Evolutionary conservation across 139 green algal species (phyloP), one percentile per base, ranked within the genome.

Genomic region (Haematococcus sp.): DNA sequence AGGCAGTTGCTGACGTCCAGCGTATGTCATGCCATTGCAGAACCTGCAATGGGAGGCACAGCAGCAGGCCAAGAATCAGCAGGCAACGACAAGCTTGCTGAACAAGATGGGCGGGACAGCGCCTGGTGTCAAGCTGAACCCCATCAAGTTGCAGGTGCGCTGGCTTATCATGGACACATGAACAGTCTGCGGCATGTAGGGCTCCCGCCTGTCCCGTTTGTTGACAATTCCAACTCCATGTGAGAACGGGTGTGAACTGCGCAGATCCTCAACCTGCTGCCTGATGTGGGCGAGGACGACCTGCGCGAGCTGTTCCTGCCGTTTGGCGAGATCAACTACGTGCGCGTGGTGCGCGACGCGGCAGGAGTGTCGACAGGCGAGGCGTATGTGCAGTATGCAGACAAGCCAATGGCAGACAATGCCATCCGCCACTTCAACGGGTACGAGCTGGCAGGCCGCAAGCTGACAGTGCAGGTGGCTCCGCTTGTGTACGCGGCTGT

Each of bases 41-140:
- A 98, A 98, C 78, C 63, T 98, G 58, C 91, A 92, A 28, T 98
- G 94, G 94, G 92, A 98, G 70, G 89, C 87, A 0, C 87, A 94
- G 83, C 81, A 91, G 75, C 75, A 80, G 33, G 80, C 86, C 20
- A 89, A 94, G 63, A 82, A 74, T 51, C 78, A 86, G 69, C 60
- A 63, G n/a, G 76, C 78, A 52, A 73, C 69, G 31, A 56, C 32
- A 22, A 30, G 33, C 3, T 25, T 83, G 63, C 74, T 79, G 7
- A 67, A 11, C 4, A 52, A 28, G 3, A 60, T 78, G 13, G 76
- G 76, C 43, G 73, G 71, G 4, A 66, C 31, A 5, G 34, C 64
- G 1, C 23, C 70, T 31, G 67, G 46, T 15, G 34, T 68, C 54
- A 35, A 35, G 20, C 32, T 72, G 7, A 72, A 59, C 33, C 66